Evolutionary conservation across 2,329 filamentous ascomycete species (phyloP).

Genomic region (Botrytis tulipae): DNA sequence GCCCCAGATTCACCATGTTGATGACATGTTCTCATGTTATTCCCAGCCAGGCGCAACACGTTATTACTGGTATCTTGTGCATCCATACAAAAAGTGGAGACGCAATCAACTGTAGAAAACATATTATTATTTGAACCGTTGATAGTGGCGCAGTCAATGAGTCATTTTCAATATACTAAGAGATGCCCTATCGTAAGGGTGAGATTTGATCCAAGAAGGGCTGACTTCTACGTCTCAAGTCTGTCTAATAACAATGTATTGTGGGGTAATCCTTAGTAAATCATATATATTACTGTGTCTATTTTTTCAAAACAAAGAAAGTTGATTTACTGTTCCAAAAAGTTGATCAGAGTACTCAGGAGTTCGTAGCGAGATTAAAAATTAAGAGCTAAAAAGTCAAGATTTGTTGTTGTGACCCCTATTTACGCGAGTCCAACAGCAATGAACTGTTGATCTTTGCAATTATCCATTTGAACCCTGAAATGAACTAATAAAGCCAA

Average conservation of each 20-base stretch:
- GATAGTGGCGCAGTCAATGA: background rate
- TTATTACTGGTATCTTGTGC: background rate
- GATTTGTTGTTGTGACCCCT: background rate
- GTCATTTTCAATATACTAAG: background rate
- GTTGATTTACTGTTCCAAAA: background rate
- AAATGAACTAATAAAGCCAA: background rate
- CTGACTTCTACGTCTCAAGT: background rate
- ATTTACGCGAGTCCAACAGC: background rate
- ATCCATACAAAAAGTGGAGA: background rate
- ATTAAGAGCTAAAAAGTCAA: background rate
- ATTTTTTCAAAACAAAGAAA: background rate
- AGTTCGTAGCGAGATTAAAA: background rate
- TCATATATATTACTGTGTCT: background rate
- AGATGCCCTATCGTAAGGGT: background rate
- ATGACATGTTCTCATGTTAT: background rate
- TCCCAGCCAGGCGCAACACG: background rate
- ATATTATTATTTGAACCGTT: background rate
- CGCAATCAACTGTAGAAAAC: background rate
- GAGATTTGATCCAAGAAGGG: background rate
- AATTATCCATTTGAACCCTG: background rate
- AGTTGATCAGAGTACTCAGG: background rate
- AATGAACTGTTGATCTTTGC: background rate
- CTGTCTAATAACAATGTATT: background rate
- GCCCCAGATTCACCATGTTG: background rate
- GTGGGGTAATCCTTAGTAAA: background rate